These are phyloP conservation scores for Neurospora sp. DNA, from an alignment of 495 filamentous ascomycete species.

Conservation along the genomic window DNA sequence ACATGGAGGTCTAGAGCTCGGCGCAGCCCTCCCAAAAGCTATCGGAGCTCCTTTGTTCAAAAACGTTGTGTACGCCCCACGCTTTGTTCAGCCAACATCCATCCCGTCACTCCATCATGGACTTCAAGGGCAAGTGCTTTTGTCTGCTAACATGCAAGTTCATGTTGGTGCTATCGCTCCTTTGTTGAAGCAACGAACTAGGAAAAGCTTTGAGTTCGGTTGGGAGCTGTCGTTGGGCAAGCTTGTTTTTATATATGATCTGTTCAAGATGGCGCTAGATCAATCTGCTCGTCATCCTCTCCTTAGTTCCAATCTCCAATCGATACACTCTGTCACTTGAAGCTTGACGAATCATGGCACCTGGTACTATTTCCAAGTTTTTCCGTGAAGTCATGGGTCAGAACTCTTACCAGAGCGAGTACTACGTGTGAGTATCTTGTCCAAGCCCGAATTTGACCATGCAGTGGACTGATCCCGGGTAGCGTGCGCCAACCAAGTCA, in stretches of 20 bases:
- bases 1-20: neutral
- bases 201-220: neutral
- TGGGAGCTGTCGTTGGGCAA: neutral
- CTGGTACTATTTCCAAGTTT: neutral
- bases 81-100: neutral
- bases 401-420: neutral
- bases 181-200: neutral
- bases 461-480: neutral
- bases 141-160: neutral
- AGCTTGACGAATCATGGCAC: neutral
- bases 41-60: neutral
- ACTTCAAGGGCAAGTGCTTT: neutral
- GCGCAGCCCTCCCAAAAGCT: neutral
- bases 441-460: neutral
- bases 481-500: neutral
- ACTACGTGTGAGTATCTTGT: neutral
- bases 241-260: neutral
- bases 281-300: neutral
- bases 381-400: neutral
- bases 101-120: neutral
- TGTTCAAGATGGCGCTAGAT: neutral
- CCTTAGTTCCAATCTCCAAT: neutral
- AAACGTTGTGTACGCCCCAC: neutral
- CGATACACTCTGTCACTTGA: neutral
- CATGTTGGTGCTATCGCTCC: neutral